These are phyloP conservation scores for Cladosporium sphaerospermum DNA, from an alignment of 2,329 filamentous ascomycete species.

Conservation along the genomic window DNA sequence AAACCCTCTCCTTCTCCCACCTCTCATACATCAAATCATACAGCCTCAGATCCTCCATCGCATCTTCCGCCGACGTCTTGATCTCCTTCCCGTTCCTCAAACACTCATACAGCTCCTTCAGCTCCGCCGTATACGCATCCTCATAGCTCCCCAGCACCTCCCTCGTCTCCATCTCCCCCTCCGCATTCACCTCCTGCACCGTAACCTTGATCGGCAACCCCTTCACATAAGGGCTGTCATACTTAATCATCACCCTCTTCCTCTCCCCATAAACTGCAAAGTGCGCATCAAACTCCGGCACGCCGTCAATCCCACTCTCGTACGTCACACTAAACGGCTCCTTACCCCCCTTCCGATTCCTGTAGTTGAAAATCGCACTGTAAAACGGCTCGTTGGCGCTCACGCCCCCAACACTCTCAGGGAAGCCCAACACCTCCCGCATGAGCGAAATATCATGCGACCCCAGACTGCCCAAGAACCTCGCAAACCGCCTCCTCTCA, in stretches of 20 bases:
- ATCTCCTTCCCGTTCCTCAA: constrained; percentile 33
- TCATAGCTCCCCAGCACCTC: constrained; percentile 41
- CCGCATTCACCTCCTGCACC: constrained; percentile 38
- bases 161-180: constrained; percentile 26
- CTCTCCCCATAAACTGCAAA: constrained; percentile 47
- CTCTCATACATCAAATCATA: constrained; percentile 27
- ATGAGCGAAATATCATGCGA: constrained; percentile 51
- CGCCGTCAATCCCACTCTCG: constrained; percentile 49
- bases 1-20: constrained; percentile 12
- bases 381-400: constrained; percentile 33
- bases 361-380: constrained; percentile 41
- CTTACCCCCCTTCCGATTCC: constrained; percentile 19
- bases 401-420: constrained; percentile 41
- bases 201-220: constrained; percentile 47
- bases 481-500: constrained; percentile 30
- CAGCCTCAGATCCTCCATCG: constrained; percentile 35
- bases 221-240: constrained; percentile 55
- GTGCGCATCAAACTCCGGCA: constrained; percentile 50
- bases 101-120: constrained; percentile 36
- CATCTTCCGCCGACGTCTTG: constrained; percentile 40
- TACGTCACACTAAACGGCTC: constrained; percentile 48
- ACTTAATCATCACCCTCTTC: constrained; percentile 51
- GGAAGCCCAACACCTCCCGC: constrained; percentile 49
- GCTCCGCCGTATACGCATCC: constrained; percentile 41
- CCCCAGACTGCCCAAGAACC: constrained; percentile 45